phyloP scores from a whole-genome alignment of 495 filamentous ascomycete species.

The Penicillium steckii region DNA sequence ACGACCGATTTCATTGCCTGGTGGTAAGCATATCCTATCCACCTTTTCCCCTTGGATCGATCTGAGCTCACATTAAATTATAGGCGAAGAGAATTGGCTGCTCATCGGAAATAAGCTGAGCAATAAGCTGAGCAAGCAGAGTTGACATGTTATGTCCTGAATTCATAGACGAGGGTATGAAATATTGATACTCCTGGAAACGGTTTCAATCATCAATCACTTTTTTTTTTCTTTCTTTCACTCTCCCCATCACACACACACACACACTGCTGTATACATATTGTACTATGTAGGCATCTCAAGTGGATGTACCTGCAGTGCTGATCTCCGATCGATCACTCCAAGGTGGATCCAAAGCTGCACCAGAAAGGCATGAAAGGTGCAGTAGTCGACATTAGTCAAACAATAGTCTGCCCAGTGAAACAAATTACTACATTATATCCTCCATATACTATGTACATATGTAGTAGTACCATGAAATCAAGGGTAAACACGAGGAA shows the following conservation, averaged over 20 bases:
- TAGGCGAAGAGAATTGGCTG: constrained; percentile 42
- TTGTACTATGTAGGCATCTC: neutral
- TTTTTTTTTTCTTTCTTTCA: too few species aligned
- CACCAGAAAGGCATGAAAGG: too few species aligned
- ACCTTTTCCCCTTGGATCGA: too few species aligned
- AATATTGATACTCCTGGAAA: too few species aligned
- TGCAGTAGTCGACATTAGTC: neutral
- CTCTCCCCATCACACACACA: too few species aligned
- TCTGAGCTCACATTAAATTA: neutral
- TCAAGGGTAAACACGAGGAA: neutral
- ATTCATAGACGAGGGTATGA: neutral
- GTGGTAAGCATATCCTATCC: too few species aligned
- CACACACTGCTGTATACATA: neutral
- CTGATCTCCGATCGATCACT: constrained; percentile 1
- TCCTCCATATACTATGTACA: too few species aligned
- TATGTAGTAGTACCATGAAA: too few species aligned
- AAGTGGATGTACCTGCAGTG: neutral
- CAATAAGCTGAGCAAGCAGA: neutral
- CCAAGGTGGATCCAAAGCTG: neutral
- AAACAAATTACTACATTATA: neutral
- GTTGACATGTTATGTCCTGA: neutral
- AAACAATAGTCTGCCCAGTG: neutral
- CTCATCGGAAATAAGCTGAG: constrained; percentile 33
- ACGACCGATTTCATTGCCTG: constrained; percentile 77
- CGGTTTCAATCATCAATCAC: too few species aligned